phyloP scores from a whole-genome alignment of 352 stramenopile species.

The Paralagenidium karlingii region DNA sequence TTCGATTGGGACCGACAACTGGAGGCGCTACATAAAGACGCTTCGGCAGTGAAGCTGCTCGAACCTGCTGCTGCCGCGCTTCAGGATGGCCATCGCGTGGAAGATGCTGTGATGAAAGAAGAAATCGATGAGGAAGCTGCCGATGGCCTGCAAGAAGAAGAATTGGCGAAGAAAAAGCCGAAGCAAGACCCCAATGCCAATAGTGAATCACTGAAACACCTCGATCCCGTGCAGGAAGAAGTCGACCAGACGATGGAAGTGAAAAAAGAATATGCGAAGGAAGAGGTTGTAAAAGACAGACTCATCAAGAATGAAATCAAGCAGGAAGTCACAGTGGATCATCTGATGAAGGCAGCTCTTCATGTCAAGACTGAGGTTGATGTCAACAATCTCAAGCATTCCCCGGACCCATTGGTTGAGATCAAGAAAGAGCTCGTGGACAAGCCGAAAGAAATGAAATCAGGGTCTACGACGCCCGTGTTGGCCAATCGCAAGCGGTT shows the following conservation, averaged over 20 bases:
- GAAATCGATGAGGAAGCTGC: neutral
- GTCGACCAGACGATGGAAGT: conserved; percentile 1
- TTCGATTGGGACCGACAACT: conserved; percentile 17
- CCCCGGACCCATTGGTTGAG: too few species aligned
- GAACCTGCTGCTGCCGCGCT: too few species aligned
- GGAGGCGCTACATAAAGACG: neutral
- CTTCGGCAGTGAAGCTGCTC: too few species aligned
- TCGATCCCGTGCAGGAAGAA: conserved; percentile 1
- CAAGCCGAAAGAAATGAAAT: too few species aligned
- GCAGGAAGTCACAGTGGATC: conserved; percentile 6
- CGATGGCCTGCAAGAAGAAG: neutral
- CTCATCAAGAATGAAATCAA: conserved; percentile 3
- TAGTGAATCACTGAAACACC: too few species aligned
- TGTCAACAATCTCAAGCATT: too few species aligned
- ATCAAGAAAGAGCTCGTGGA: too few species aligned
- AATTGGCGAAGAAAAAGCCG: neutral
- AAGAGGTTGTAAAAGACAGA: neutral
- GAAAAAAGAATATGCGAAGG: neutral
- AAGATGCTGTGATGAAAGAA: conserved; percentile 1
- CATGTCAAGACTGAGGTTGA: too few species aligned
- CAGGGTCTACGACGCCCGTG: too few species aligned
- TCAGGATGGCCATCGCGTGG: too few species aligned
- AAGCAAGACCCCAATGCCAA: too few species aligned
- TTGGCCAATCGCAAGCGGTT: conserved; percentile 50
- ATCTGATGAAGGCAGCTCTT: too few species aligned